phyloP scores from a whole-genome alignment of 2,329 filamentous ascomycete genomes.

The Pseudogymnoascus pannorum region DNA sequence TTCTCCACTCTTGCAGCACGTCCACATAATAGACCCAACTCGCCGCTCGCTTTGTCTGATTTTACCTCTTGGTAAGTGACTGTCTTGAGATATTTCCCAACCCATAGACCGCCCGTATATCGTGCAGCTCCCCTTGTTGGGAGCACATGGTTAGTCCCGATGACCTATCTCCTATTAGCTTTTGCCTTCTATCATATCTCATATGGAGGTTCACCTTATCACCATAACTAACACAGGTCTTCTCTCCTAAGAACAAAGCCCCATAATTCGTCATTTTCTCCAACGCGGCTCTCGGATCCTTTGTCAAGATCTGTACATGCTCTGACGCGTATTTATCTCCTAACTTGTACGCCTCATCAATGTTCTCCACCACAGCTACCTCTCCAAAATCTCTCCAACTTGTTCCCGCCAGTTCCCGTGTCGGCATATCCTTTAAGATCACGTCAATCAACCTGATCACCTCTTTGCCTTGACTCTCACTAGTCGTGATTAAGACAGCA shows the following conservation, averaged over 20 bases:
- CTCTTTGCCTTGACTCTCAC: conserved; percentile 32
- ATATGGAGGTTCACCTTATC: conserved; percentile 36
- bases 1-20: conserved; percentile 42
- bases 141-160: conserved; percentile 48
- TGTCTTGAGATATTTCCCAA: conserved; percentile 46
- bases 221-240: conserved; percentile 46
- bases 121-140: conserved; percentile 41
- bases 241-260: conserved; percentile 43
- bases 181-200: neutral
- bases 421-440: conserved; percentile 35
- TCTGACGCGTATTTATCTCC: conserved; percentile 43
- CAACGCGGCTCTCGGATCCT: conserved; percentile 39
- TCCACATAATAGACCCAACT: conserved; percentile 42
- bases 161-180: conserved; percentile 32
- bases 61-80: conserved; percentile 47
- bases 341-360: conserved; percentile 37
- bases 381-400: conserved; percentile 42
- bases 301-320: conserved; percentile 45
- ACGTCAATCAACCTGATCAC: conserved; percentile 33
- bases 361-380: conserved; percentile 35
- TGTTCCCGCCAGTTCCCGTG: conserved; percentile 35
- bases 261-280: conserved; percentile 45
- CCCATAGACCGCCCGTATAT: conserved; percentile 47
- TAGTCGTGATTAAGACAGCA: conserved; percentile 43
- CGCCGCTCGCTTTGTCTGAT: conserved; percentile 36